phyloP scores from a whole-genome alignment of 306 rosid species.

The Cyamopsis tetragonoloba region DNA sequence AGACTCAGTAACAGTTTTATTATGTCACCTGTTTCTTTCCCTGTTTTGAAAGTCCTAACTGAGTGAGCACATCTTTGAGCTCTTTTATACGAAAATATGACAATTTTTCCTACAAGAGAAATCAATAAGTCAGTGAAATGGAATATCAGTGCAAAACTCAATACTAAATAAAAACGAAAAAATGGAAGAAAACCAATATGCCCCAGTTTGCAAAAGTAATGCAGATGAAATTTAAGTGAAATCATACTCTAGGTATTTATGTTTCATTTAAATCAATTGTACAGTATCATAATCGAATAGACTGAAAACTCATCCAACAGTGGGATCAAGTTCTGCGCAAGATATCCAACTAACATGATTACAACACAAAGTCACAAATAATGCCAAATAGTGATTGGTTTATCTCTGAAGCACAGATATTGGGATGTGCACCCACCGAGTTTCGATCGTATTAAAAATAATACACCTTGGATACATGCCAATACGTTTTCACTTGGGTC shows the following conservation, averaged over 20 bases:
- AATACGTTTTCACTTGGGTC: too few species aligned
- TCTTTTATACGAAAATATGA: constrained; percentile 83
- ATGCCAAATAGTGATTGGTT: background rate
- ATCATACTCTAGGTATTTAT: background rate
- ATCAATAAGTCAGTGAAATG: background rate
- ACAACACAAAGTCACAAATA: background rate
- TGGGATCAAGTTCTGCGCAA: background rate
- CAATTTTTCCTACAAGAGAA: constrained; percentile 59
- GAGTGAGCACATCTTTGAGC: constrained; percentile 91
- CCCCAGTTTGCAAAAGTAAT: background rate
- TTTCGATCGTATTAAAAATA: too few species aligned
- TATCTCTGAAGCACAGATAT: too few species aligned
- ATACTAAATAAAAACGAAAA: background rate
- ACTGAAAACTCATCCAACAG: background rate
- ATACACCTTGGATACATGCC: too few species aligned
- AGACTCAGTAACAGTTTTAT: constrained; percentile 13
- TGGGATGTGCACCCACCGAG: too few species aligned
- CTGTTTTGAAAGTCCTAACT: constrained; percentile 89
- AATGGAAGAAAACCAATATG: background rate
- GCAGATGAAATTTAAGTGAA: background rate
- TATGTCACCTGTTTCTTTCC: constrained; percentile 93
- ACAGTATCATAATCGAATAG: background rate
- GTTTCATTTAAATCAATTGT: background rate
- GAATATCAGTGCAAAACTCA: constrained; percentile 10
- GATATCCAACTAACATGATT: background rate